Evolutionary conservation across 192 early-diverging fungal species (phyloP).

Genomic region (Umbelopsis isabellina): DNA sequence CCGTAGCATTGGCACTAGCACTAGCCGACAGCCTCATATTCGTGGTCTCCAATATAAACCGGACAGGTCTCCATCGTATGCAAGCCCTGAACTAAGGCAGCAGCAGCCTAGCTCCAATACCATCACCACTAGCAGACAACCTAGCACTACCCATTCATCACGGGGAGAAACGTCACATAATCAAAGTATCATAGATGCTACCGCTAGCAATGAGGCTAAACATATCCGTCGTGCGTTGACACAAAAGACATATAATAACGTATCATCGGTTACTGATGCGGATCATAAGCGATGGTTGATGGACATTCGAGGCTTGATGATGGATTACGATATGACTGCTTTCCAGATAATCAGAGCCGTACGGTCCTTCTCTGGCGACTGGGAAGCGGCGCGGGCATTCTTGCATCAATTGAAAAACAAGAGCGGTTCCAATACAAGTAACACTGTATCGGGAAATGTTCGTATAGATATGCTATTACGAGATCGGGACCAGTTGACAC

Average conservation of each 20-base stretch:
- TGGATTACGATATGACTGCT: conserved; percentile 10
- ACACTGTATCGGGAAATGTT: not conserved
- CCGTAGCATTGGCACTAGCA: no score
- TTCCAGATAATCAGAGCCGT: not conserved
- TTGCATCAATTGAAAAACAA: not conserved
- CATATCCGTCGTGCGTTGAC: not conserved
- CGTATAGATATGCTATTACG: not conserved
- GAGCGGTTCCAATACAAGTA: not conserved
- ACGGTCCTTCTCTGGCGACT: not conserved
- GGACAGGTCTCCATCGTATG: no score
- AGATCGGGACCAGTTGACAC: not conserved
- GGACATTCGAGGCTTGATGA: not conserved
- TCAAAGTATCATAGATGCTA: not conserved
- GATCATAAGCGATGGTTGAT: not conserved
- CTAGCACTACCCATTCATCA: not conserved
- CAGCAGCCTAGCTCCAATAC: not conserved
- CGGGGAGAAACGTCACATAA: not conserved
- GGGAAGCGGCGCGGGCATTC: conserved; percentile 8
- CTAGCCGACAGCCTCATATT: no score
- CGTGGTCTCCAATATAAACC: no score
- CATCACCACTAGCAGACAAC: not conserved
- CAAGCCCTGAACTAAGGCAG: not conserved
- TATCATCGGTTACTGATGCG: not conserved
- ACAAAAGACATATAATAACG: not conserved
- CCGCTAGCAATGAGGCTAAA: not conserved